Base-by-base conservation (phyloP, 2,329 filamentous ascomycete species). In the Dothiorella sarmentorum region DNA sequence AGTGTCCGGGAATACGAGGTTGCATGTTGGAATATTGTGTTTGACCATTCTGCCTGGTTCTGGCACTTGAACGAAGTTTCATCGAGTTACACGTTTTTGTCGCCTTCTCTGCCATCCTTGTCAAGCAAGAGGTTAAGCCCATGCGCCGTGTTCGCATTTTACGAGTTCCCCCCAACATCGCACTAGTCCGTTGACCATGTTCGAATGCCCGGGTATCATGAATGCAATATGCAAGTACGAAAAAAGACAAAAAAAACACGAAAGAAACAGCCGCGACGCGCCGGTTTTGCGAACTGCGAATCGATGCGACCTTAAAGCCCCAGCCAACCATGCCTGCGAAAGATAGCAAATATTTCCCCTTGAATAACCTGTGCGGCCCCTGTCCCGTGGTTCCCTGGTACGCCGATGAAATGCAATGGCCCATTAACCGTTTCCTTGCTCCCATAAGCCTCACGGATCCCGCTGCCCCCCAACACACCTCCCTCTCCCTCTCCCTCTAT, bases 381-480 rank as follows among this genome's bases (percentile, higher is more conserved):
- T 37, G n/a, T 35, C 49, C 22, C 26, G 22, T 42, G 35, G 20
- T 20, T 15, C 26, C 31, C 49, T 37, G 35, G 35, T 53, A 40
- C 49, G 49, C 49, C 49, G 49, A 18, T 38, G 35, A 53, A 52
- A 53, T 53, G 49, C 49, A 53, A 53, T 53, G 24, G 49, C 9
- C 49, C 49, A 42, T 29, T 53, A 38, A 2, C 49, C 49, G 22
- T 31, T 26, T 53, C 49, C 33, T 53, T 40, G 49, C 35, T 40
- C 49, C 31, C 33, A 52, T 20, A 26, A 52, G 31, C 31, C 45
- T 10, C 31, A 2, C 18, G 10, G 20, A 15, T 29, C 45, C 17
- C 37, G 4, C 45, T 37, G 15, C 17, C 44, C 7, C 13, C 22
- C 15, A 31, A 10, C 18, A n/a, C 17, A 11, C 44, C 43, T 22